Evolutionary conservation across 2,329 filamentous ascomycete genomes (phyloP), one percentile per base, ranked within the genome.

Genomic region (Parastagonospora avenae): DNA sequence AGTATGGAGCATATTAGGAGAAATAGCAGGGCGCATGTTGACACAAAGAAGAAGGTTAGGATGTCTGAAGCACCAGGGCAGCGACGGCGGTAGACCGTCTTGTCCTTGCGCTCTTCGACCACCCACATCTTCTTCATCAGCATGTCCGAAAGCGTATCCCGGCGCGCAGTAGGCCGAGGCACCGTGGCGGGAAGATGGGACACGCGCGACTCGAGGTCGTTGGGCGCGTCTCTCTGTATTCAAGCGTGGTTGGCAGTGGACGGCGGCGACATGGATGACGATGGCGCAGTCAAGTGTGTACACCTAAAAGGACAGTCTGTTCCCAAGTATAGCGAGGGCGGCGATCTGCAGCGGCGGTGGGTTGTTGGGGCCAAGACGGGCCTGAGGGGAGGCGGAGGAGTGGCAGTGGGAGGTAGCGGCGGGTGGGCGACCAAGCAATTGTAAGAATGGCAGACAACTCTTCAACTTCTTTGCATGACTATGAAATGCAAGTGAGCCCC

Each of bases 1-100:
- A 71, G 50, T 38, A 71, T 70, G 42, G 63, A 63, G 59, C 63
- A 69, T 42, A 69, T 50, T 48, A 71, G 59, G 40, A 69, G 52
- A 56, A 71, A 57, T 47, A 70, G 57, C 45, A 70, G 51, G 42
- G 62, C 60, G 57, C 63, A 63, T 32, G 63, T 57, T 14, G 61
- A 60, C 37, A 68, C 42, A 56, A 67, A 62, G 55, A 71, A 62
- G 51, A 64, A 63, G 31, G 61, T 60, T 14, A 71, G 58, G 40
- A 60, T 56, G 45, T 70, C 66, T 14, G 56, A 51, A 24, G 50
- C 56, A 27, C 61, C 59, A 29, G 55, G 55, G 52, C 59, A 66
- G 29, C 63, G 67, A 35, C 67, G 64, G 33, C 66, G 62, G 46
- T 68, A 62, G 16, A 67, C 55, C 50, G 65, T 67, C 46, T 58